Base-by-base conservation (phyloP, 2,329 filamentous ascomycete genomes). In the Rutstroemia sp. region DNA sequence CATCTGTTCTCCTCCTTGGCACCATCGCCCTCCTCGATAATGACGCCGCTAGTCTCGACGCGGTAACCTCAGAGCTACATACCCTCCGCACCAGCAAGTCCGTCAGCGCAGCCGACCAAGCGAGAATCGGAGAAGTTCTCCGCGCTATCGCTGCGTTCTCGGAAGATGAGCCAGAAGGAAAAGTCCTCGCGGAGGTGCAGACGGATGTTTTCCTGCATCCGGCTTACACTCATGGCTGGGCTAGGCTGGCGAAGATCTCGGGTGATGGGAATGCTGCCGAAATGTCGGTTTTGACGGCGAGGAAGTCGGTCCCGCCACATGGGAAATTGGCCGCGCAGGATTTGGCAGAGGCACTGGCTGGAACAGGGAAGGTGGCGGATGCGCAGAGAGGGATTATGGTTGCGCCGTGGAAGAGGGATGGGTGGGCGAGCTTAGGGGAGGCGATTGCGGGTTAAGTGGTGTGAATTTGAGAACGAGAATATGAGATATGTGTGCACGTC, bases 151-250 rank as follows among this genome's bases (percentile, higher is more conserved):
- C 88, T 1, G 75, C 79, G 4, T 71, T 88, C 19, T 75, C 76
- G 5, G 73, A 78, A 37, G 72, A 72, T 27, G 71, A 74, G 19
- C 72, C 75, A 1, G 75, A 80, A 16, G 72, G 78, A 50, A 76
- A 79, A 53, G 73, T 80, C 45, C 68, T 84, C 38, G 75, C 79
- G 1, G 86, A 94, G 72, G 81, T 88, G 0, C 85, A 90, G 66
- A 82, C 79, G 16, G 86, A 90, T 54, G 81, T 96, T 18, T 87
- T 96, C 81, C 78, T 96, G 21, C 81, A 88, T 49, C 94, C 94
- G 0, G 79, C 86, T 57, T 79, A 91, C 57, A 84, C 91, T 0
- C 82, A 88, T 52, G 89, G 90, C 0, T 99, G 94, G 94, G 79
- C 82, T 44, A 79, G 87, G 51, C 75, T 97, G 23, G 83, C 88